Evolutionary conservation across 2,329 filamentous ascomycete species (phyloP).

Genomic region (Penicillium psychrosexuale): DNA sequence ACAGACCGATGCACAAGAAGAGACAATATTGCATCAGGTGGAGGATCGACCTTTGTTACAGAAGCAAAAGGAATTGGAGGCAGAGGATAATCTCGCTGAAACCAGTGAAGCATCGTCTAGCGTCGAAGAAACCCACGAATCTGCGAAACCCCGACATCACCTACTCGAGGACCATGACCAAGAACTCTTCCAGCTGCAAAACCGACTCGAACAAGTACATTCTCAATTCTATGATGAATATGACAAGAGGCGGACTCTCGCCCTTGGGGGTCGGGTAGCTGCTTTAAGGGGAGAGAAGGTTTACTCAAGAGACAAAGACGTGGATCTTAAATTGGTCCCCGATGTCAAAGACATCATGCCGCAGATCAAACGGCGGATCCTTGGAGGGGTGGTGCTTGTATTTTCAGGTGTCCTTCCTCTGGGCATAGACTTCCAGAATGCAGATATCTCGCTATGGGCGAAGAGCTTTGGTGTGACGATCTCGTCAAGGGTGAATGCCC

Average conservation of each 20-base stretch:
- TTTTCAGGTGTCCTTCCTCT: conserved; percentile 88
- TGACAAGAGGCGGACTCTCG: conserved; percentile 53
- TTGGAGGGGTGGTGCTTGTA: conserved; percentile 73
- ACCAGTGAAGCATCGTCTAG: conserved; percentile 47
- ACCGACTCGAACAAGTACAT: conserved; percentile 73
- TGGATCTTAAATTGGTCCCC: conserved; percentile 64
- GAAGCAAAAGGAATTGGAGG: conserved; percentile 86
- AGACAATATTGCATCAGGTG: conserved; percentile 81
- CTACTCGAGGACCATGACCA: conserved; percentile 83
- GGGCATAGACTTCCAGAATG: conserved; percentile 71
- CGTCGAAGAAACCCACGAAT: conserved; percentile 41
- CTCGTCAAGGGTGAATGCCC: conserved; percentile 44
- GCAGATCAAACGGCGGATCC: conserved; percentile 70
- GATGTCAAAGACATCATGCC: conserved; percentile 86
- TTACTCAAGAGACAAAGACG: conserved; percentile 39
- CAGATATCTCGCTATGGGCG: conserved; percentile 84
- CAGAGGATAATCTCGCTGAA: conserved; percentile 68
- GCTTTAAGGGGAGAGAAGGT: conserved; percentile 51
- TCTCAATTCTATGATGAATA: conserved; percentile 79
- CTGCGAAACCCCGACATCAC: conserved; percentile 59
- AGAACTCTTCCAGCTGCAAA: conserved; percentile 73
- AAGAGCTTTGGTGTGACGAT: conserved; percentile 74
- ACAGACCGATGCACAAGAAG: conserved; percentile 82
- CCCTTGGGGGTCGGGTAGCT: conserved; percentile 48
- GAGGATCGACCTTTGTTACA: conserved; percentile 85